A percentile compares a stretch with the other conserved stretches of the same genome.
Conservation (phyloP, 1,284 basidiomycete genomes). For the Cystobasidium slooffiae region DNA sequence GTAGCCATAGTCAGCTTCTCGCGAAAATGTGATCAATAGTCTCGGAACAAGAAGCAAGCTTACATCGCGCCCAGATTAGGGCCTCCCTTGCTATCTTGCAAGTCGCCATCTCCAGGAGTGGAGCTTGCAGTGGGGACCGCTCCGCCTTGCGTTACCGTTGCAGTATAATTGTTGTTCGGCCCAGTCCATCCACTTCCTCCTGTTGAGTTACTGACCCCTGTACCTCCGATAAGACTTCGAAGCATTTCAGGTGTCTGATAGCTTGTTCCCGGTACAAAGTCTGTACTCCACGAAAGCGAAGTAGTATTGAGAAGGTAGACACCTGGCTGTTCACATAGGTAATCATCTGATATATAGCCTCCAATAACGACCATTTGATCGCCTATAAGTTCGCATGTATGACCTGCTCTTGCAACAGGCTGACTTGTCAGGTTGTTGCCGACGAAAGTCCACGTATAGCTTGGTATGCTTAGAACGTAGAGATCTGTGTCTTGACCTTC, state of each 20-base stretch:
- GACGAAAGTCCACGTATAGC: conserved; percentile 50
- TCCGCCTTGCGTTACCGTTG: conserved; percentile 21
- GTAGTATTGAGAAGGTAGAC: conserved; percentile 51
- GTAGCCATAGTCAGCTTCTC: background rate
- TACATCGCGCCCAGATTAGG: conserved; percentile 36
- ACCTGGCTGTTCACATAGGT: conserved; percentile 52
- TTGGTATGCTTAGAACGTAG: conserved; percentile 50
- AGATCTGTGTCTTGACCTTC: conserved; percentile 49
- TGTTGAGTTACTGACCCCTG: conserved; percentile 32
- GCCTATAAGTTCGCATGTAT: conserved; percentile 51
- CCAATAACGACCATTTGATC: conserved; percentile 51
- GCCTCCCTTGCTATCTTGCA: conserved; percentile 11
- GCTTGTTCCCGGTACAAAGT: conserved; percentile 43
- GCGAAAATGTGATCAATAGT: too few species aligned
- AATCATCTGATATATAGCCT: conserved; percentile 47
- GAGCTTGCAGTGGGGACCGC: conserved; percentile 2
- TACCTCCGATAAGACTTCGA: conserved; percentile 28
- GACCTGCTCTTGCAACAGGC: conserved; percentile 51
- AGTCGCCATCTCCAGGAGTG: background rate
- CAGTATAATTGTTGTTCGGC: conserved; percentile 34
- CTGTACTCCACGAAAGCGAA: conserved; percentile 45
- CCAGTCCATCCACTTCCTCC: conserved; percentile 32
- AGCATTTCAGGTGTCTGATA: conserved; percentile 27
- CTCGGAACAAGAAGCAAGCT: background rate
- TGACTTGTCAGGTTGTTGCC: conserved; percentile 47